phyloP scores from a whole-genome alignment of 2,329 filamentous ascomycete genomes.

The Acrocalymma vagum region DNA sequence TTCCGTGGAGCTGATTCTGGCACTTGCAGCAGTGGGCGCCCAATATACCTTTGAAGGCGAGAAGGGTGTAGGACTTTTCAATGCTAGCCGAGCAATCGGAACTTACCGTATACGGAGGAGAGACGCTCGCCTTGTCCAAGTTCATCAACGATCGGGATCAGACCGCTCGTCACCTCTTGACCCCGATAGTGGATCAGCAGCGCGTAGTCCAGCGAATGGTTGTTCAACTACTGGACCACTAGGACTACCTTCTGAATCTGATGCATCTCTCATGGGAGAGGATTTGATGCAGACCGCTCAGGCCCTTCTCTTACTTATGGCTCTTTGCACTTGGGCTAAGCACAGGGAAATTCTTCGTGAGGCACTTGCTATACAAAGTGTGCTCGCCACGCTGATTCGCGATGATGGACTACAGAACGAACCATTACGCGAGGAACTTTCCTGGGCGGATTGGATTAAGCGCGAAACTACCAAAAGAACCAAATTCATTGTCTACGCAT shows the following conservation, averaged over 20 bases:
- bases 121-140: constrained; percentile 54
- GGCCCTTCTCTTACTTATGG: constrained; percentile 68
- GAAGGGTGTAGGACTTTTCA: constrained; percentile 64
- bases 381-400: constrained; percentile 63
- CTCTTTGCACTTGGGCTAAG: constrained; percentile 67
- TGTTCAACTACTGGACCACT: constrained; percentile 34
- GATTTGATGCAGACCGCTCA: constrained; percentile 70
- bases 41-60: constrained; percentile 67
- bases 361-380: constrained; percentile 65
- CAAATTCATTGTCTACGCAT: constrained; percentile 65
- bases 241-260: constrained; percentile 33
- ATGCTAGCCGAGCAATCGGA: constrained; percentile 64
- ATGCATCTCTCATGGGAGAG: constrained; percentile 22
- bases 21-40: constrained; percentile 72
- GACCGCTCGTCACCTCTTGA: constrained; percentile 27
- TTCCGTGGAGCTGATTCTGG: constrained; percentile 73
- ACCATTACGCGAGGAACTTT: constrained; percentile 64
- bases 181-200: constrained; percentile 14
- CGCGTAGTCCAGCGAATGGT: constrained; percentile 23
- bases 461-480: constrained; percentile 63
- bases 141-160: constrained; percentile 30
- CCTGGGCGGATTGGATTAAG: constrained; percentile 63
- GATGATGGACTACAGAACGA: constrained; percentile 63
- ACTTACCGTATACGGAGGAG: constrained; percentile 60
- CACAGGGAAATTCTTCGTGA: constrained; percentile 66